Evolutionary conservation across 108 stramenopile genomes (phyloP).

Genomic region (Aureococcus anophagefferens): DNA sequence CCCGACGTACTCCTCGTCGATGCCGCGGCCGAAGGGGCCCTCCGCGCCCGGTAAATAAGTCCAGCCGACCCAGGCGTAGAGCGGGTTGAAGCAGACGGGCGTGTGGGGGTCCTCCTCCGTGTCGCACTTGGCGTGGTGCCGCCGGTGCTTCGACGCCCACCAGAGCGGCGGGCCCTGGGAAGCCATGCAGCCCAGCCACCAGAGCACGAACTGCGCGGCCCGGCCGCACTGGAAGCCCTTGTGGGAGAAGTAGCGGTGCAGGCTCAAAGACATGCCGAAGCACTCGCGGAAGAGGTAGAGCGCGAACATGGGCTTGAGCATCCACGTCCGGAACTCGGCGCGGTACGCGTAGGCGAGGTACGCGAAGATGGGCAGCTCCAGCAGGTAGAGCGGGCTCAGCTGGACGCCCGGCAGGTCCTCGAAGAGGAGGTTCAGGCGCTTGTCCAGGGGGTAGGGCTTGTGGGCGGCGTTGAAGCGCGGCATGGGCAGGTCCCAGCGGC

Average conservation of each 20-base stretch:
- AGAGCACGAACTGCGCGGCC: slow-evolving; percentile 26
- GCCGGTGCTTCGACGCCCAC: slow-evolving; percentile 55
- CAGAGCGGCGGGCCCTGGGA: slow-evolving; percentile 55
- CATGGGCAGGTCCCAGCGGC: no score
- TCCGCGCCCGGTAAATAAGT: slow-evolving; percentile 31
- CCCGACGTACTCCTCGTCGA: slow-evolving; percentile 38
- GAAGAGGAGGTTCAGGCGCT: no score
- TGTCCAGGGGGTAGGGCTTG: no score
- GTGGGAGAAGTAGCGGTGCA: slow-evolving; percentile 53
- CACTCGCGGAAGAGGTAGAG: slow-evolving; percentile 13
- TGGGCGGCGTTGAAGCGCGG: no score
- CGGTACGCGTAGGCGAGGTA: neutral
- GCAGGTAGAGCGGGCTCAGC: neutral
- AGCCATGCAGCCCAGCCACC: slow-evolving; percentile 39
- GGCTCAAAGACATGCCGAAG: slow-evolving; percentile 51
- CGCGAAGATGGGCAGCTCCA: neutral
- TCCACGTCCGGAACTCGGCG: neutral
- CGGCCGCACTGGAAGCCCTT: slow-evolving; percentile 41
- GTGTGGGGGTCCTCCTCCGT: slow-evolving; percentile 43
- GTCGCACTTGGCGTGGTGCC: slow-evolving; percentile 39
- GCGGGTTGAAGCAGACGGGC: slow-evolving; percentile 7
- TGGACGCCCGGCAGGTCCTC: neutral
- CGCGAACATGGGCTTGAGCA: neutral
- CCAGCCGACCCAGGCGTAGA: slow-evolving; percentile 5
- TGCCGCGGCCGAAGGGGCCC: slow-evolving; percentile 27